Base-by-base conservation (phyloP, 306 rosid genomes). In the Sphenostylis stenocarpa region DNA sequence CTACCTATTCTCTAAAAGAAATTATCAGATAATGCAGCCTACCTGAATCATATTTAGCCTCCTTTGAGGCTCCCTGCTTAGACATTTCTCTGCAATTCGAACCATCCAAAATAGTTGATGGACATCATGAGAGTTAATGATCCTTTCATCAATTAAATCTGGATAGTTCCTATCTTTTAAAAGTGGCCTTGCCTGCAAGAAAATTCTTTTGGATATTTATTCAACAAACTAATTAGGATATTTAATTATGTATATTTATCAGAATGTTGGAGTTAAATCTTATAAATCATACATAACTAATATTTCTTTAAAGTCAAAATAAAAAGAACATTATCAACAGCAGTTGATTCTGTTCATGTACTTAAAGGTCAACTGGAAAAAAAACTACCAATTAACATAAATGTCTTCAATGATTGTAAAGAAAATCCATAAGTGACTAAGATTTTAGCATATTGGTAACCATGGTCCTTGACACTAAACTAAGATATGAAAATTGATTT, bases 101-200 rank as follows among this genome's bases (percentile, higher is more conserved):
- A 90, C 88, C 96, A 94, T 88, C 97, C 91, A 91, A 86, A 88
- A 86, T 51, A 94, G 87, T 74, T 91, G 96, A 77, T 85, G 89
- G 75, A 86, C 67, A 81, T 94, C 93, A 57, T 88, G 86, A 13
- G 47, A 56, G 24, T 86, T 76, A 13, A 53, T 75, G 56, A 91
- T 88, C 71, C 87, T 86, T 49, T 85, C 85, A 56, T 91, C 97
- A 62, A 91, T 77, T 82, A 94, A 73, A 81, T 79, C 89, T n/a
- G 97, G 96, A 55, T 91, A 94, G 83, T 90, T 94, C 85, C 91
- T 88, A 21, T 91, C 93, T 86, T 73, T 94, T 55, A 94, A 60
- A 49, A 91, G 85, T 66, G 98, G 98, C 44, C 94, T 94, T 84
- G 98, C 98, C 98, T 94, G 77, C 78, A 82, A 75, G 28, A 72